Evolutionary conservation across 208 protist genomes (phyloP).

Genomic region (Leishmania gerbilli): DNA sequence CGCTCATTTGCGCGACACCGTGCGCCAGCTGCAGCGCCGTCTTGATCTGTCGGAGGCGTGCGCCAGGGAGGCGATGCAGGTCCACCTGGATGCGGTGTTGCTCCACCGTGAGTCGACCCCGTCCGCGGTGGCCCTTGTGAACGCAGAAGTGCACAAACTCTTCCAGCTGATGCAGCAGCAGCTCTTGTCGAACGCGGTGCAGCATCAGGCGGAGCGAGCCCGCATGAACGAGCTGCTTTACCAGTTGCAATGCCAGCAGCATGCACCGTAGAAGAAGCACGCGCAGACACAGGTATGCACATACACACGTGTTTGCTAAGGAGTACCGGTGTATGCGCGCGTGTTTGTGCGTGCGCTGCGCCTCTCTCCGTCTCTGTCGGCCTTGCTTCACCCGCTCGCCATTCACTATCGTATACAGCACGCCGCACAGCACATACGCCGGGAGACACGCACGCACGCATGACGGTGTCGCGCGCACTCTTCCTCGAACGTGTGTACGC

Average conservation of each 20-base stretch:
- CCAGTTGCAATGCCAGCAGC: conserved; percentile 11
- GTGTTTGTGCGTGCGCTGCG: not conserved
- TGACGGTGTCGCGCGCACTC: not conserved
- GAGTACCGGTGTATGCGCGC: not conserved
- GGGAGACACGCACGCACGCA: not conserved
- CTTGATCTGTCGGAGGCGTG: conserved; percentile 18
- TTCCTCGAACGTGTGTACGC: not conserved
- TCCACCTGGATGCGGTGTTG: conserved; percentile 28
- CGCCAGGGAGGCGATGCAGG: conserved; percentile 5
- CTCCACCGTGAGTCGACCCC: not conserved
- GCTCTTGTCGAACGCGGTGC: conserved; percentile 41
- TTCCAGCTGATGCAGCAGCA: conserved; percentile 53
- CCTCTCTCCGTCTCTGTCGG: not conserved
- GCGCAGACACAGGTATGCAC: not conserved
- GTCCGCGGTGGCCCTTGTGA: conserved; percentile 25
- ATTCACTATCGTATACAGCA: not conserved
- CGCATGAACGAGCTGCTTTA: conserved; percentile 60
- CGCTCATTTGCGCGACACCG: conserved; percentile 9
- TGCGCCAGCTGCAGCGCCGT: conserved; percentile 25
- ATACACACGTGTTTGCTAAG: not conserved
- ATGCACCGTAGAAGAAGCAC: not conserved
- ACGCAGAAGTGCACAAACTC: conserved; percentile 51
- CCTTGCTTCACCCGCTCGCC: not conserved
- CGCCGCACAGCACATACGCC: not conserved
- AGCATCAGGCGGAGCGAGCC: conserved; percentile 57